Percentiles rank a stretch among this genome's conserved stretches.
Evolutionary conservation across 1,284 basidiomycete species (phyloP).

Genomic region (Puccinia novopanici): DNA sequence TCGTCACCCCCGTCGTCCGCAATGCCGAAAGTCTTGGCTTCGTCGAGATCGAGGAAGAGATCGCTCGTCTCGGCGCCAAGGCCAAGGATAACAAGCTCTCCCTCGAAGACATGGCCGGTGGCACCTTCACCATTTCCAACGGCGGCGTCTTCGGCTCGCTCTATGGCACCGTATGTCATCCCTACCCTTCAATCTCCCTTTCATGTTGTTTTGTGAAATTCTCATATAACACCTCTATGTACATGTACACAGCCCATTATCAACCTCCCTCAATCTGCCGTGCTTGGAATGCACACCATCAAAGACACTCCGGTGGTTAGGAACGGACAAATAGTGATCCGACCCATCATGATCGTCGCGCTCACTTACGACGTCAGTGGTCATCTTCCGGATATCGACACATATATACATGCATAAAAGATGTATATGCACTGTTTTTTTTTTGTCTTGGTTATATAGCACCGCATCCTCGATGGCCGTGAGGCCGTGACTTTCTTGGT

Average conservation of each 20-base stretch:
- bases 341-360: conserved; percentile 83
- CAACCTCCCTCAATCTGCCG: conserved; percentile 92
- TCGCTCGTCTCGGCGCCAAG: conserved; percentile 84
- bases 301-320: conserved; percentile 92
- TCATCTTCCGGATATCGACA: too few relatives aligned
- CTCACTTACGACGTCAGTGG: conserved; percentile 52
- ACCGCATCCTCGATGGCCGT: conserved; percentile 89
- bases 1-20: conserved; percentile 93
- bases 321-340: conserved; percentile 88
- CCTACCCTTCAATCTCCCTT: not conserved
- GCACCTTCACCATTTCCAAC: conserved; percentile 98
- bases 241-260: conserved; percentile 63
- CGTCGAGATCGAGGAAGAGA: conserved; percentile 89
- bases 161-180: conserved; percentile 77
- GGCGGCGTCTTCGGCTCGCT: conserved; percentile 97
- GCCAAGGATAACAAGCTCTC: conserved; percentile 91
- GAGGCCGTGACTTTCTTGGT: conserved; percentile 98
- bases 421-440: not conserved
- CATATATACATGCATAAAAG: too few relatives aligned
- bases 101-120: conserved; percentile 91
- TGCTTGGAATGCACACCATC: conserved; percentile 92
- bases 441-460: conserved; percentile 62
- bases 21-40: conserved; percentile 86
- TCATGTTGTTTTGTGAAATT: conserved; percentile 62
- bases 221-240: not conserved